These are phyloP conservation scores for Aethionema arabicum DNA, from an alignment of 345 rosid species.

Conservation along the genomic window DNA sequence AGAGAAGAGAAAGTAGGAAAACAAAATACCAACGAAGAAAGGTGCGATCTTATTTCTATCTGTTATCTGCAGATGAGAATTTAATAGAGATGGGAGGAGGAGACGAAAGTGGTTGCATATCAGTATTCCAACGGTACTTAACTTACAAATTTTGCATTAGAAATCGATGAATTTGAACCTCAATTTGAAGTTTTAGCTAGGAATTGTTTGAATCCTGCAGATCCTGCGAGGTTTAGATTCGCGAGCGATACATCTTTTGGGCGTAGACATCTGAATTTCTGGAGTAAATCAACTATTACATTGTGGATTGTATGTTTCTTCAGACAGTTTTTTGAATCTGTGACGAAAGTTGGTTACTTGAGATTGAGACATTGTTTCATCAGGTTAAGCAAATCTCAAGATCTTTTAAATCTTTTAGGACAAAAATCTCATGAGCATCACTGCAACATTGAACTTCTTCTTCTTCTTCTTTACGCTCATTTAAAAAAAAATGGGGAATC, in stretches of 20 bases:
- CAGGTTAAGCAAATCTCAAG: conserved; percentile 43
- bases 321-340: conserved; percentile 82
- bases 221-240: conserved; percentile 92
- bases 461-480: conserved; percentile 60
- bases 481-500: no score
- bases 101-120: conserved; percentile 77
- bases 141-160: not conserved
- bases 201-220: conserved; percentile 35
- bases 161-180: not conserved
- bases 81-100: conserved; percentile 90
- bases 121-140: conserved; percentile 65
- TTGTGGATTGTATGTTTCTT: conserved; percentile 92
- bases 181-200: not conserved
- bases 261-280: conserved; percentile 64
- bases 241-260: conserved; percentile 98
- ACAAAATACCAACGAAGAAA: conserved; percentile 7
- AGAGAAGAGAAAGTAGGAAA: not conserved
- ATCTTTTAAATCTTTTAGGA: no score
- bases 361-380: conserved; percentile 90
- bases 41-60: not conserved
- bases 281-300: conserved; percentile 59
- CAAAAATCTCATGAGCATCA: not conserved
- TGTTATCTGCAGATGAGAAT: conserved; percentile 61
- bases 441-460: not conserved
- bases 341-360: conserved; percentile 84